These are phyloP conservation scores for Aureobasidium sp. DNA, from an alignment of 2,329 filamentous ascomycete genomes.

Conservation along the genomic window DNA sequence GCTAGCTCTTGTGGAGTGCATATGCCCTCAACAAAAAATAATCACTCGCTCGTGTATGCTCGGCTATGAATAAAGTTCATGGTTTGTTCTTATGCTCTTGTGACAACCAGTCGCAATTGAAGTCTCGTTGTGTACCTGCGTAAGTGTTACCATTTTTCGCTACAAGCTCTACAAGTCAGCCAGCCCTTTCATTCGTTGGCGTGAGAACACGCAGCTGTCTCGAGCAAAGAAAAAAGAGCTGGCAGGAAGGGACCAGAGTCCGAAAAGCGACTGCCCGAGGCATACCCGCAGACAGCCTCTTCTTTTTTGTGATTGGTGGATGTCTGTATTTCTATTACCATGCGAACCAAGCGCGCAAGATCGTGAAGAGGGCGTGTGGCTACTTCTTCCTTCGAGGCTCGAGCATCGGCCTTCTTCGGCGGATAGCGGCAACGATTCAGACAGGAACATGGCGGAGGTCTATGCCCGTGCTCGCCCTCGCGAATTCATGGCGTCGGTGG, in stretches of 20 bases:
- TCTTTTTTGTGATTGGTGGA: not conserved
- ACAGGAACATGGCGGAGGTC: not conserved
- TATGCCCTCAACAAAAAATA: not conserved
- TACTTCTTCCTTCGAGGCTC: not conserved
- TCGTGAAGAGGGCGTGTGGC: not conserved
- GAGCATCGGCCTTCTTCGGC: not conserved
- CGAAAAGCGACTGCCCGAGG: not conserved
- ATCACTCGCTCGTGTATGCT: not conserved
- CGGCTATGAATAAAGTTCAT: not conserved
- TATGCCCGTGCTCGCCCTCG: not conserved
- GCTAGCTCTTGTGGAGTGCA: conserved; percentile 1
- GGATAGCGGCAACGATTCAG: conserved; percentile 3
- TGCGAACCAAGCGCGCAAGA: not conserved
- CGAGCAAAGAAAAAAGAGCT: not conserved
- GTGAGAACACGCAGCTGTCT: not conserved
- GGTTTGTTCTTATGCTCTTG: not conserved
- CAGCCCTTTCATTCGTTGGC: not conserved
- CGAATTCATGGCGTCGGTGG: conserved; percentile 6
- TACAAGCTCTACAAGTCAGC: not conserved
- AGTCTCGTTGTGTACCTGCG: not conserved
- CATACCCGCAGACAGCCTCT: not conserved
- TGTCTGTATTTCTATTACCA: not conserved
- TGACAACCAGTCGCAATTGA: not conserved
- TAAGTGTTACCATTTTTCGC: not conserved
- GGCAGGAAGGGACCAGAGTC: not conserved